phyloP scores from a whole-genome alignment of 163 green algal species.

The Volvox carteri region DNA sequence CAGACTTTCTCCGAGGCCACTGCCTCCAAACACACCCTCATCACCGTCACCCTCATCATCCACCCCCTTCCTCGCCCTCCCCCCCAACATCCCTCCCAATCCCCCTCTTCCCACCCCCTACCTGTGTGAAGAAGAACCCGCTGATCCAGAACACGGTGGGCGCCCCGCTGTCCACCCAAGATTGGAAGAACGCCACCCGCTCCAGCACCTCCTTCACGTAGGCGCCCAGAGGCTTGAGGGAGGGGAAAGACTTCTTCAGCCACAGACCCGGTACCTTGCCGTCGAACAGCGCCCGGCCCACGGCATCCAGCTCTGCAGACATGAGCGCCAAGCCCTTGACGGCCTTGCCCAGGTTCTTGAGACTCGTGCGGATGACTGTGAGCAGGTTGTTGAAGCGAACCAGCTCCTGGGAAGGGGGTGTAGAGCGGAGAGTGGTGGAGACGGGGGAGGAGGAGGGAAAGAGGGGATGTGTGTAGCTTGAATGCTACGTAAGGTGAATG shows the following conservation, averaged over 20 bases:
- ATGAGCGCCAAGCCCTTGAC: constrained; percentile 83
- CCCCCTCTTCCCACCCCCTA: constrained; percentile 20
- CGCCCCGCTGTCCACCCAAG: constrained; percentile 75
- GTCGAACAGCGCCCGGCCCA: constrained; percentile 65
- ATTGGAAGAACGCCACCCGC: constrained; percentile 77
- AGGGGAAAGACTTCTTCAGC: constrained; percentile 79
- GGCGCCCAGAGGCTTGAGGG: constrained; percentile 79
- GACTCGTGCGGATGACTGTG: constrained; percentile 67
- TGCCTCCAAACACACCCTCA: no score
- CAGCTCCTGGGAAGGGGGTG: constrained; percentile 83
- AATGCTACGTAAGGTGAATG: no score
- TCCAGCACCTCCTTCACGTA: constrained; percentile 85
- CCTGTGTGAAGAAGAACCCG: constrained; percentile 89
- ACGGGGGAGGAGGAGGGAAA: no score
- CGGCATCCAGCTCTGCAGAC: constrained; percentile 77
- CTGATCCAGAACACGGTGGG: constrained; percentile 81
- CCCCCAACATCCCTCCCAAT: no score
- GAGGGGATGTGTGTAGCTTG: no score
- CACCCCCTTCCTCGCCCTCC: neutral
- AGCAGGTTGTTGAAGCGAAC: constrained; percentile 81
- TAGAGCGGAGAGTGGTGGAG: no score
- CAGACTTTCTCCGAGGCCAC: no score
- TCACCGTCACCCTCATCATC: neutral
- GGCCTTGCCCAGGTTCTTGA: constrained; percentile 80
- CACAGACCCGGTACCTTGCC: constrained; percentile 79